Conservation (phyloP, 2,329 filamentous ascomycete genomes). For the Cercospora brassicicola region DNA sequence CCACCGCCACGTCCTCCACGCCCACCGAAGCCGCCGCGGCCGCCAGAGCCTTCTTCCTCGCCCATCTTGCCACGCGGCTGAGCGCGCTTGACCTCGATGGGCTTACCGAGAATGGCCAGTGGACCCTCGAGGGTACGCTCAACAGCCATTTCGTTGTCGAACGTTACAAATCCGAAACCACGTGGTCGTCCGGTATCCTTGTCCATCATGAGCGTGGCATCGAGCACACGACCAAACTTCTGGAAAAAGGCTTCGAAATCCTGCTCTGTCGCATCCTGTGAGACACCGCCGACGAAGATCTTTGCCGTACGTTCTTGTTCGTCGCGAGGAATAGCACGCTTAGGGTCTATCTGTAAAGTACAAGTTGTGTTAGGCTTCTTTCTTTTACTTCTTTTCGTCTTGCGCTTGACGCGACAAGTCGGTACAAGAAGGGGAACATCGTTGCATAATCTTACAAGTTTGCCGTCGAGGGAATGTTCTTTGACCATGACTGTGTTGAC, state of each 20-base stretch:
- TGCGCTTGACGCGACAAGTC: background rate
- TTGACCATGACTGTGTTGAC: conserved; percentile 99
- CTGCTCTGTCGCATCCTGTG: conserved; percentile 92
- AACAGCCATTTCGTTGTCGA: conserved; percentile 92
- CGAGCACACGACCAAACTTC: conserved; percentile 92
- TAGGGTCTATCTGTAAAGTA: conserved; percentile 82
- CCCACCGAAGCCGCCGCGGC: conserved; percentile 35
- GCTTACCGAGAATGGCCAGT: conserved; percentile 90
- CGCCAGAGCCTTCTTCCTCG: conserved; percentile 70
- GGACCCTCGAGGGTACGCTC: conserved; percentile 83
- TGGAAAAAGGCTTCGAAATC: conserved; percentile 97
- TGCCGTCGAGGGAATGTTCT: conserved; percentile 95
- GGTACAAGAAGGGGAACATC: background rate
- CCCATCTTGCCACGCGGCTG: conserved; percentile 92
- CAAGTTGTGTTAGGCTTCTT: conserved; percentile 11
- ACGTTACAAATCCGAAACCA: conserved; percentile 97
- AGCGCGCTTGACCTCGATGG: conserved; percentile 97
- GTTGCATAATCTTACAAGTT: conserved; percentile 70
- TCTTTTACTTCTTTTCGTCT: conserved; percentile 16
- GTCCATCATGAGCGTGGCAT: conserved; percentile 99
- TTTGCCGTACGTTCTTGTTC: conserved; percentile 98
- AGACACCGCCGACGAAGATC: conserved; percentile 97
- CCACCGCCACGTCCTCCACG: conserved; percentile 29
- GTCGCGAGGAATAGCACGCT: conserved; percentile 92
- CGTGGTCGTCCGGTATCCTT: conserved; percentile 97